Evolutionary conservation across 345 rosid genomes (phyloP), one percentile per base, ranked within the genome.

Genomic region (Heritiera fomes): DNA sequence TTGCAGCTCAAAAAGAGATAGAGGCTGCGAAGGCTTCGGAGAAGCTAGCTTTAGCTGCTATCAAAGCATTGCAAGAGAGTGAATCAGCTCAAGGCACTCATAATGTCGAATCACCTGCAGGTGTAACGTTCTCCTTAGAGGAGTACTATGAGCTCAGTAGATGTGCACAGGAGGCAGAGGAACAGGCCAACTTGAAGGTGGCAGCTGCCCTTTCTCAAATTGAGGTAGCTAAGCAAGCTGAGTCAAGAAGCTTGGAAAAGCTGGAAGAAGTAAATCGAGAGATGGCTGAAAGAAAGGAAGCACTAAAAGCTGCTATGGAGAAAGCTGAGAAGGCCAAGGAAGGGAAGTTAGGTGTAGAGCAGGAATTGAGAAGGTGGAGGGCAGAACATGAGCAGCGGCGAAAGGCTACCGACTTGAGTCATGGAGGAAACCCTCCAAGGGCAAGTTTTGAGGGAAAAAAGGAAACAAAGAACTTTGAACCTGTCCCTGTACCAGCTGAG

Each of bases 61-160:
- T 95, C 75, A 91, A 90, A 78, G 99, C 98, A 0, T 83, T 93
- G 86, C 91, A 91, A 82, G 98, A 92, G 88, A 91, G 97, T 55
- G 95, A 89, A 86, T 79, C 90, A 49, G 82, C 88, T 79, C 85
- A 76, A 82, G 85, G 73, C 61, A 73, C 73, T 2, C 53, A 79
- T 5, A 78, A 71, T 73, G 86, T 49, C 8, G 91, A 90, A 82
- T 83, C 90, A 49, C 83, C 90, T 12, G 49, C 87, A 5, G 88
- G 93, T 23, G 87, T 95, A 58, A 89, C 91, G 55, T 92, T 95
- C 73, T 89, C 98, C 46, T 60, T 93, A 68, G 92, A 90, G 83
- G 98, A 95, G 84, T 95, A 95, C 84, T 95, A 92, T 15, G 91
- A 92, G 70, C 96, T 95, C 47, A 92, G 97, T 86, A 92, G 88